Evolutionary conservation across 805 yeast species (phyloP), one percentile per base, ranked within the genome.

Genomic region (Spathaspora girioi): DNA sequence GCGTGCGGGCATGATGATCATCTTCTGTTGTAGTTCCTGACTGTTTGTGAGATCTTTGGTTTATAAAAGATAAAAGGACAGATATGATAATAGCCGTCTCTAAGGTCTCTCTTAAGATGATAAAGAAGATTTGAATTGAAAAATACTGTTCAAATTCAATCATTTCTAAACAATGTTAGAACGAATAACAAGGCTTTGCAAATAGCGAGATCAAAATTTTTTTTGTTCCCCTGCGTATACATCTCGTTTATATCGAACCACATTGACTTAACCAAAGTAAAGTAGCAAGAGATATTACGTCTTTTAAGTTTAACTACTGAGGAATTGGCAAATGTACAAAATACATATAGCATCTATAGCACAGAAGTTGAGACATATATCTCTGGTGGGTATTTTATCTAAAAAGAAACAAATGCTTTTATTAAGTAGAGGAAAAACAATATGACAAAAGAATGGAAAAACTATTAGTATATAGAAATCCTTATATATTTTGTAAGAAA

Each of bases 81-180:
- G 92, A 85, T 2, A 87, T 79, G 55, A 86, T 86, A 50, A 86
- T 79, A 26, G 87, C 85, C 54, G 85, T 82, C 67, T 86, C 92
- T 49, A 86, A 64, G 0, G 90, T 84, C 63, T 87, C 94, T 57
- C 94, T 71, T 19, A 87, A 66, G 45, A 87, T 84, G 50, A 87
- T 87, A 68, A 87, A 86, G 65, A 86, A 87, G 41, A 86, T 82
- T 71, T 87, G 90, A 49, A 86, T 83, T 1, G 90, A 85, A 64
- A 87, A 87, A 53, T 76, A 72, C 43, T 80, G 74, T 52, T 64
- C 67, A 31, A 63, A 54, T 29, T 49, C 58, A 42, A 58, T 51
- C 60, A 59, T 56, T 12, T 32, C 14, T 35, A n/a, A 35, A 29
- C 32, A 29, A 29, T 29, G 26, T 23, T 23, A 23, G 11, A 29